phyloP scores from a whole-genome alignment of 352 stramenopile genomes.

The Pythium oligandrum region DNA sequence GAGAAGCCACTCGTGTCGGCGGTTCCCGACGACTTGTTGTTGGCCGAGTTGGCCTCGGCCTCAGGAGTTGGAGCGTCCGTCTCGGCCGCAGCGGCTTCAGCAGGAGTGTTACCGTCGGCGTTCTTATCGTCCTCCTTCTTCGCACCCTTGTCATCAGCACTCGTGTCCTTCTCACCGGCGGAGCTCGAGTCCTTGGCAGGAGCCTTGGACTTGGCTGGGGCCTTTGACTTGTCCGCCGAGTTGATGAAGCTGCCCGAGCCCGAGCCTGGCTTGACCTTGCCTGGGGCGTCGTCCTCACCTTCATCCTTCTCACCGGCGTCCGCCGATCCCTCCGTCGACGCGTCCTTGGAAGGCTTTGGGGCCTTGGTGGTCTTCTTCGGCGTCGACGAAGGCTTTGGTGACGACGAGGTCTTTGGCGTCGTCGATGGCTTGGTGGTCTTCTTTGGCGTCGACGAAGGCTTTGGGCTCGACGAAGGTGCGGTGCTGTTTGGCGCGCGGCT shows the following conservation, averaged over 20 bases:
- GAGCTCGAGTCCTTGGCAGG: neutral
- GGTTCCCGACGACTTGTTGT: constrained; percentile 23
- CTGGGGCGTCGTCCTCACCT: neutral
- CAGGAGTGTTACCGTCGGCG: neutral
- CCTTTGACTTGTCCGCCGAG: no score
- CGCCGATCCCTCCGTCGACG: neutral
- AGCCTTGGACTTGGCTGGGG: no score
- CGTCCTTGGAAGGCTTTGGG: neutral
- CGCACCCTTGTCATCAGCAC: constrained; percentile 2
- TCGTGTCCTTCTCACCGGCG: neutral
- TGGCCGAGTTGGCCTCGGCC: constrained; percentile 27
- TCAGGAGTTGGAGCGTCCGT: constrained; percentile 1
- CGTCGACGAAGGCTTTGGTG: no score
- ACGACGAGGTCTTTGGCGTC: no score
- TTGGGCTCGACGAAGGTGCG: no score
- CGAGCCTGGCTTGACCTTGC: neutral
- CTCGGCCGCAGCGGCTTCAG: constrained; percentile 3
- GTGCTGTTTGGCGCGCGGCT: no score
- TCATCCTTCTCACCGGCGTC: constrained; percentile 2
- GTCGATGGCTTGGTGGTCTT: no score
- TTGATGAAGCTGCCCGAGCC: no score
- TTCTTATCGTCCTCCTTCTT: constrained; percentile 4
- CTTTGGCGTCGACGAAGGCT: no score
- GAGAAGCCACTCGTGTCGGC: constrained; percentile 25
- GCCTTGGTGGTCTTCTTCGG: no score